Evolutionary conservation across 2,329 filamentous ascomycete genomes (phyloP).

Genomic region (Penicillium vulpinum): DNA sequence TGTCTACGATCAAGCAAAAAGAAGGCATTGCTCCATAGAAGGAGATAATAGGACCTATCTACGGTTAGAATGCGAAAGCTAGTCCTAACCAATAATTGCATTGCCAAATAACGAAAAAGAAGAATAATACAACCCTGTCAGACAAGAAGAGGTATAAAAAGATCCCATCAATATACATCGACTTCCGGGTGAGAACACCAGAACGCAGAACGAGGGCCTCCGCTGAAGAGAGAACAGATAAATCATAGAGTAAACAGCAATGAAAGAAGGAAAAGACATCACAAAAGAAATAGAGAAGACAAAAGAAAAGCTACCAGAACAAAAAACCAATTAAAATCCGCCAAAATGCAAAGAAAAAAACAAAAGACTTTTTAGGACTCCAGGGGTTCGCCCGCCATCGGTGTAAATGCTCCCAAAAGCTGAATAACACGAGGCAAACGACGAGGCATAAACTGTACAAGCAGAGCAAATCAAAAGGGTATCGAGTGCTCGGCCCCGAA

Average conservation of each 20-base stretch:
- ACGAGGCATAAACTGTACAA: slow-evolving; percentile 27
- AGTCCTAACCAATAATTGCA: slow-evolving; percentile 13
- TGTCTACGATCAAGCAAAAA: neutral
- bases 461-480: slow-evolving; percentile 31
- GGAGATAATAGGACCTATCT: neutral
- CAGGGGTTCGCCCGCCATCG: slow-evolving; percentile 25
- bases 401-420: slow-evolving; percentile 20
- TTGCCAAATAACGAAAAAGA: slow-evolving; percentile 13
- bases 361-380: slow-evolving; percentile 28
- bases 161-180: slow-evolving; percentile 30
- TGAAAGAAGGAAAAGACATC: neutral
- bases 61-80: neutral
- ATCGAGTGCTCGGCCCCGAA: slow-evolving; percentile 27
- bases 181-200: slow-evolving; percentile 17
- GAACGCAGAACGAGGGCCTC: slow-evolving; percentile 18
- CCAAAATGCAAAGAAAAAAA: slow-evolving; percentile 16
- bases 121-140: slow-evolving; percentile 33
- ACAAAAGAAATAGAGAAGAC: slow-evolving; percentile 4
- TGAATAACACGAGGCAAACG: slow-evolving; percentile 24
- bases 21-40: neutral
- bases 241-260: slow-evolving; percentile 2
- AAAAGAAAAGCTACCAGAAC: slow-evolving; percentile 5
- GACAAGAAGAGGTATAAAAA: slow-evolving; percentile 24
- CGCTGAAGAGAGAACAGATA: slow-evolving; percentile 10
- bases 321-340: slow-evolving; percentile 20